Base-by-base conservation (phyloP, 2,329 filamentous ascomycete species). In the Sporothrix protearum region DNA sequence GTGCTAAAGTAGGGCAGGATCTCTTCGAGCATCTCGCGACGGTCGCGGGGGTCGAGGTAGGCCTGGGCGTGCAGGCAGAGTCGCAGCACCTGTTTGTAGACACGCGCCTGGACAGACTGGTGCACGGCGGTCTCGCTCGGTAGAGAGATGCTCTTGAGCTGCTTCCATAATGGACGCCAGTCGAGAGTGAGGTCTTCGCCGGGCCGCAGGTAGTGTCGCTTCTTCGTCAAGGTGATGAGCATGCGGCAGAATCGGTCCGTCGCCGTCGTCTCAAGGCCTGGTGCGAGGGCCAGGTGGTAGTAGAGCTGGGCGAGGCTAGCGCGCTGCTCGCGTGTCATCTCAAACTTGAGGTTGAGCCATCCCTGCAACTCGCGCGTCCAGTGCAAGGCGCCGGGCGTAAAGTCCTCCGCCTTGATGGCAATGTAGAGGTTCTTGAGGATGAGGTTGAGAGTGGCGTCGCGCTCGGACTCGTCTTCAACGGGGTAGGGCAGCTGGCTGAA, bases 291-390 rank as follows among this genome's bases (percentile, higher is more conserved):
- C 72, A 99, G 90, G 82, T 97, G 94, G 82, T 97, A 99, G 83
- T 97, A 99, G 49, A 99, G 86, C 82, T 91, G 92, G 39, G 96
- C 92, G 39, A 99, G 87, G 80, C 89, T 93, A 66, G 94, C 89
- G 72, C 96, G 88, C 76, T 94, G 89, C 79, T 91, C 90, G 77
- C 92, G 89, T 64, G 93, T 93, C 79, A 97, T 93, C 82, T 99
- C 95, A 79, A 99, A 99, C 85, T 99, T 99, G 81, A 99, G 89
- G 70, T 91, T 92, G 75, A 99, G 86, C 96, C 96, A 99, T 81
- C 92, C 93, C 78, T 94, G 89, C 64, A 99, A 90, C 86, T 99
- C 96, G 76, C 95, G 90, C 19, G 96, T 97, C 96, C 96, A 99
- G 81, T 99, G 95, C 73, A 97, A 86, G 36, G 95, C 96, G 45